These are phyloP conservation scores for Ceratocystis destructans DNA, from an alignment of 2,329 filamentous ascomycete genomes.

Conservation along the genomic window DNA sequence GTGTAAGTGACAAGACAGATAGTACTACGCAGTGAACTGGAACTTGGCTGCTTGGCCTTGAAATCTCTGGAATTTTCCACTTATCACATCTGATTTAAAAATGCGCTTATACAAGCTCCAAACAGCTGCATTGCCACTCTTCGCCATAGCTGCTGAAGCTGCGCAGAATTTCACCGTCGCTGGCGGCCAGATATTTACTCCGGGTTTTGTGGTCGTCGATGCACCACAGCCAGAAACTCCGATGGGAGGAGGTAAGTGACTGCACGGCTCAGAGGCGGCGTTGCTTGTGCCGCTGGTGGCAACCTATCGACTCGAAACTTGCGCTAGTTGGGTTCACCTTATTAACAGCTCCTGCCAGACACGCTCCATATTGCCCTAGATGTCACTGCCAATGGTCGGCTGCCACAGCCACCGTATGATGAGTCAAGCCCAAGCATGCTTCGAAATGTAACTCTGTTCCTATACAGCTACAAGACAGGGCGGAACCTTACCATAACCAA, in stretches of 20 bases:
- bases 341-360: constrained; percentile 26
- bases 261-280: background rate
- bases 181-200: constrained; percentile 55
- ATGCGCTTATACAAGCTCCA: background rate
- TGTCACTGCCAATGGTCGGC: constrained; percentile 49
- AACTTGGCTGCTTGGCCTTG: background rate
- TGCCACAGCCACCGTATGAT: constrained; percentile 37
- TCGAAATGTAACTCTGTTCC: constrained; percentile 51
- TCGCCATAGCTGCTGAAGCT: constrained; percentile 23
- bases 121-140: constrained; percentile 21
- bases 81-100: background rate
- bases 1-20: background rate
- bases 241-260: constrained; percentile 41
- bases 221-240: constrained; percentile 52
- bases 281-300: background rate
- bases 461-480: constrained; percentile 48
- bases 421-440: constrained; percentile 43
- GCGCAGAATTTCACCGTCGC: constrained; percentile 40
- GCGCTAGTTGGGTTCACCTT: constrained; percentile 19
- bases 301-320: constrained; percentile 6
- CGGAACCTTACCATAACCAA: constrained; percentile 58
- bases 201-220: constrained; percentile 52
- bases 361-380: constrained; percentile 52
- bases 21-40: background rate
- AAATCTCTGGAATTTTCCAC: background rate